These are phyloP conservation scores for Petasospora fabianii DNA, from an alignment of 1,139 yeast species.

Conservation along the genomic window DNA sequence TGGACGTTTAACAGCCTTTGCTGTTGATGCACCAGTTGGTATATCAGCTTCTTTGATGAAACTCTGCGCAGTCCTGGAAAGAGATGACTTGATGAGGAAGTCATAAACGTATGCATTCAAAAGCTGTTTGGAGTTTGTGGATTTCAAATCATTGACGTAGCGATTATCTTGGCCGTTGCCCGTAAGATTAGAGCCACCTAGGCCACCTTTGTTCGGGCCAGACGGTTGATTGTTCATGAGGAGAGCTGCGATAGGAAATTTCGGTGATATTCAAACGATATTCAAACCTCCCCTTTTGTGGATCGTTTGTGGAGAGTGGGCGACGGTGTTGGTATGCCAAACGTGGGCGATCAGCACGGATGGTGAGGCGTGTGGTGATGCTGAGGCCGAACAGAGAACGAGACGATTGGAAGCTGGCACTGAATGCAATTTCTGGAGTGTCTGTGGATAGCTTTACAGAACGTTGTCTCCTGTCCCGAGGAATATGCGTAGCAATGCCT, in stretches of 20 bases:
- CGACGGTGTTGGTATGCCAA: no score
- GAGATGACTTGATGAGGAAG: conserved; percentile 70
- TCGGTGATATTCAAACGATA: no score
- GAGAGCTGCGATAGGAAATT: neutral
- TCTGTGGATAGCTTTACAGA: no score
- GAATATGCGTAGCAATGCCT: no score
- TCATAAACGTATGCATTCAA: conserved; percentile 86
- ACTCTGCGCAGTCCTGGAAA: conserved; percentile 66
- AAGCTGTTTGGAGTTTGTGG: conserved; percentile 59
- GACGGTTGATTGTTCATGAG: conserved; percentile 10
- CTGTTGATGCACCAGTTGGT: conserved; percentile 25
- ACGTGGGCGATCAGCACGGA: no score
- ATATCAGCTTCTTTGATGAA: conserved; percentile 71
- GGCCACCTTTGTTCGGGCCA: conserved; percentile 8
- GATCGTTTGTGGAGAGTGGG: neutral
- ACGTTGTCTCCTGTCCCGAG: no score
- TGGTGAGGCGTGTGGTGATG: no score
- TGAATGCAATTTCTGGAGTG: no score
- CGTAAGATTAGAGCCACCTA: conserved; percentile 3
- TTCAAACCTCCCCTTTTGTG: no score
- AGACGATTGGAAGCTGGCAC: no score
- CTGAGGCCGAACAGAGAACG: no score
- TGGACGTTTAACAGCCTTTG: conserved; percentile 22
- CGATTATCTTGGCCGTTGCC: conserved; percentile 3
- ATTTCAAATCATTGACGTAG: conserved; percentile 44